phyloP scores from a whole-genome alignment of 1,284 basidiomycete species.

The Phylloboletellus chloephorus region DNA sequence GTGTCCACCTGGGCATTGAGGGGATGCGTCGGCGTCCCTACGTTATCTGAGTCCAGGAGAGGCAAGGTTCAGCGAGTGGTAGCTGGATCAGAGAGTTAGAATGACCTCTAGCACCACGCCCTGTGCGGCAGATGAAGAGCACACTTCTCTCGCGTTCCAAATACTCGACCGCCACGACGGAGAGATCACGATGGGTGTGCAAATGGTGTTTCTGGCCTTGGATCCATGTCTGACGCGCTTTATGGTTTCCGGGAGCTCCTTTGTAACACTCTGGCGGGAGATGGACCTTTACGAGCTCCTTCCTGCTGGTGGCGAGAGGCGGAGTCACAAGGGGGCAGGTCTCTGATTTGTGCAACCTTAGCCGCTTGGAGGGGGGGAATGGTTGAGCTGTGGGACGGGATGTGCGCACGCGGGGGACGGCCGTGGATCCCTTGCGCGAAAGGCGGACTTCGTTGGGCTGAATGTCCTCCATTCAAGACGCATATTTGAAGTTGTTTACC shows the following conservation, averaged over 20 bases:
- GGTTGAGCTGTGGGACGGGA: not conserved
- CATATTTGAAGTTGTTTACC: slow-evolving; percentile 26
- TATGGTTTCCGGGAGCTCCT: slow-evolving; percentile 9
- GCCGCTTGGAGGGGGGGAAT: slow-evolving; percentile 2
- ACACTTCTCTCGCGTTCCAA: slow-evolving; percentile 6
- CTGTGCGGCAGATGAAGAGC: slow-evolving; percentile 11
- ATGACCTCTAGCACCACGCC: slow-evolving; percentile 10
- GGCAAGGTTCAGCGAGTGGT: slow-evolving; percentile 1
- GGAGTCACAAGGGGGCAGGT: not conserved
- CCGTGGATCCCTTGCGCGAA: slow-evolving; percentile 32
- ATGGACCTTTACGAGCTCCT: slow-evolving; percentile 7
- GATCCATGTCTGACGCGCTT: slow-evolving; percentile 15
- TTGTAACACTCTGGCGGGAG: slow-evolving; percentile 21
- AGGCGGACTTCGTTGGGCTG: slow-evolving; percentile 42
- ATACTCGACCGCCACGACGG: slow-evolving; percentile 10
- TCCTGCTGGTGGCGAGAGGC: not conserved
- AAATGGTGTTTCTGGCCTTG: slow-evolving; percentile 10
- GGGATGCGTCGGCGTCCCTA: not conserved
- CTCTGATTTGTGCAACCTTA: not conserved
- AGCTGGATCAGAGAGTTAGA: not conserved
- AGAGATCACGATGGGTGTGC: slow-evolving; percentile 7
- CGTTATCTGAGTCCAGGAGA: slow-evolving; percentile 4
- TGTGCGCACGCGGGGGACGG: slow-evolving; percentile 30
- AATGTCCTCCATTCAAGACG: slow-evolving; percentile 32
- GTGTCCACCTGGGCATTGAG: not conserved